Base-by-base conservation (phyloP, 1,139 yeast species). In the Geotrichum reessii region DNA sequence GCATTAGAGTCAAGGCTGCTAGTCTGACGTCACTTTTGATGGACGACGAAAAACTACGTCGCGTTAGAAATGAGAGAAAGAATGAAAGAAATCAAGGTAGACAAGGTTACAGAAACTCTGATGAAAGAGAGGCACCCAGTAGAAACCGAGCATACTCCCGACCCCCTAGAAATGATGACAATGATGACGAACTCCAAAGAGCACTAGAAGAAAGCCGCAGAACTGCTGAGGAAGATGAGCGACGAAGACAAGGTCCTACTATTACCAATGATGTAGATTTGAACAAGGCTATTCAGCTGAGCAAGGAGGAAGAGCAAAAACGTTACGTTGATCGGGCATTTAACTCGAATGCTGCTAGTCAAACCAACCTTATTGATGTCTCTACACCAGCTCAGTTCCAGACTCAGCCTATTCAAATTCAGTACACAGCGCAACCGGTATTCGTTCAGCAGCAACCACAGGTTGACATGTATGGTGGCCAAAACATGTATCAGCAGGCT, bases 201-300 rank as follows among this genome's bases (percentile, higher is more conserved):
- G 99, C 97, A 0, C 76, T 93, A 61, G 97, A 87, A 64, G 87
- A 87, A 66, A 87, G 96, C 58, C 81, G 83, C 67, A 71, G 81
- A 65, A 90, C 97, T 12, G 97, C 97, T 0, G 93, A 87, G 64
- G 92, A 87, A 63, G 99, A 93, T 63, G 91, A 85, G 60, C 75
- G 78, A 58, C 75, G 83, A 60, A 78, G 90, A 64, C 74, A 74
- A 59, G 65, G 62, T 49, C 65, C 66, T 27, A 76, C 76, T 50
- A 1, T 37, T 17, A 37, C 17, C 21, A 9, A 37, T 19, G 44
- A 37, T 14, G 88, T 86, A 28, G 95, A 89, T 50, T 77, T 92
- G 63, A 83, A 82, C 62, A 84, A 87, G 55, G 98, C 98, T 1
- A 78, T 92, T 64, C 85, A 86, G 73, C 80, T 93, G 66, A 86